A percentile compares a stretch with the other conserved stretches of the same genome.
phyloP scores from a whole-genome alignment of 2,329 filamentous ascomycete species.

The Cadophora malorum region DNA sequence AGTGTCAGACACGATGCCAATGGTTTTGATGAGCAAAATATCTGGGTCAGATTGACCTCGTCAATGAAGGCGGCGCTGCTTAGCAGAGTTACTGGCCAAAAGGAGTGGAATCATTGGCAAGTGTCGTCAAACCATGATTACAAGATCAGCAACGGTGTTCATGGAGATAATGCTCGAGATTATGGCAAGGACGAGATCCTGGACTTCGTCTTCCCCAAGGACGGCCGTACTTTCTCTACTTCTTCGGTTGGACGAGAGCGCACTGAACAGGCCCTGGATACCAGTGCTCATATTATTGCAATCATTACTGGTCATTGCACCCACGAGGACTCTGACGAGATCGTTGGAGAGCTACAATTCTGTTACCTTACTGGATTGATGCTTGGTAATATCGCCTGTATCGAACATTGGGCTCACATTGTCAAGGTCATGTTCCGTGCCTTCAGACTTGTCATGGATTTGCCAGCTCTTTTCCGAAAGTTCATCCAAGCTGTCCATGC shows the following conservation, averaged over 20 bases:
- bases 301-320: slow-evolving; percentile 47
- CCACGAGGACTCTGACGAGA: slow-evolving; percentile 49
- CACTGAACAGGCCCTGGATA: slow-evolving; percentile 55
- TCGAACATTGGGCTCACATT: slow-evolving; percentile 68
- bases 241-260: slow-evolving; percentile 47
- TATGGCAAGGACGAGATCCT: slow-evolving; percentile 54
- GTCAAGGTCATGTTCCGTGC: slow-evolving; percentile 59
- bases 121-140: slow-evolving; percentile 61
- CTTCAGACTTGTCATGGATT: slow-evolving; percentile 51
- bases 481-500: slow-evolving; percentile 59
- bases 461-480: slow-evolving; percentile 53
- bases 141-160: slow-evolving; percentile 24
- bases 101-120: slow-evolving; percentile 53
- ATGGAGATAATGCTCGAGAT: slow-evolving; percentile 40
- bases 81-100: slow-evolving; percentile 53
- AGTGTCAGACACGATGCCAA: slow-evolving; percentile 21
- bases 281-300: slow-evolving; percentile 55
- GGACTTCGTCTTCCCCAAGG: slow-evolving; percentile 55
- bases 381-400: slow-evolving; percentile 63
- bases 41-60: slow-evolving; percentile 61
- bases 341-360: slow-evolving; percentile 67
- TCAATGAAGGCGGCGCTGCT: slow-evolving; percentile 55
- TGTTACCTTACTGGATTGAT: slow-evolving; percentile 63
- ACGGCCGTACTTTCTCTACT: slow-evolving; percentile 51
- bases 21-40: slow-evolving; percentile 40